Base-by-base conservation (phyloP, 345 rosid genomes). In the Salix koriyanagi region DNA sequence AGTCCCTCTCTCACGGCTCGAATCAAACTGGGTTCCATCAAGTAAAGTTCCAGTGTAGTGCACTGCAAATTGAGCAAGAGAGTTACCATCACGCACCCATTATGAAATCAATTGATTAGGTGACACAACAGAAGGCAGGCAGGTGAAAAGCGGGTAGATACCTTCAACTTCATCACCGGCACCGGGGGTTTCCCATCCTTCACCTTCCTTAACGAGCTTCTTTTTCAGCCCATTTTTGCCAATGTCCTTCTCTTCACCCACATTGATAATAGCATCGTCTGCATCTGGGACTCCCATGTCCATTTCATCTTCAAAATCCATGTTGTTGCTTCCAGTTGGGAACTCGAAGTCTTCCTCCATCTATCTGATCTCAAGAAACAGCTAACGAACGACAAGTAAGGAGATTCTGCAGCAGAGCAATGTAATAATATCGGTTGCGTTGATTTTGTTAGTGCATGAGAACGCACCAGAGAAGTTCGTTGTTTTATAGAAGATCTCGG, bases 21-120 rank as follows among this genome's bases (percentile, higher is more conserved):
- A 96, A 87, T 96, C 99, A 64, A 96, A 96, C 84, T 89, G 79
- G 2, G 97, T 94, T 30, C 98, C 99, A 73, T 96, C 98, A 15
- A 94, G 61, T 86, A 96, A 85, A 21, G 98, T 96, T 65, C 99
- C 99, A 28, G 97, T 96, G 81, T 85, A 87, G 60, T 87, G 88
- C 69, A 83, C 90, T 87, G 84, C 6, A 58, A 28, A 4, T 58
- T 25, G 23, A 12, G 4, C 28, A 58, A 58, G 10, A 58, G 28
- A 13, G 18, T 46, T 46, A 46, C 50, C 14, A 46, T 15, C 16
- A 13, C 4, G 50, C 16, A 13, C 14, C 18, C 15, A 46, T 4
- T 46, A 46, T 1, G 16, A 46, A 46, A 46, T 46, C 50, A 12
- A 46, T 46, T 14, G 16, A 46, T 46, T 46, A 46, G 16, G 14